Percentiles rank a stretch among this genome's conserved stretches.
Conservation (phyloP, 2,329 filamentous ascomycete genomes). For the Ophiosphaerella narmari region DNA sequence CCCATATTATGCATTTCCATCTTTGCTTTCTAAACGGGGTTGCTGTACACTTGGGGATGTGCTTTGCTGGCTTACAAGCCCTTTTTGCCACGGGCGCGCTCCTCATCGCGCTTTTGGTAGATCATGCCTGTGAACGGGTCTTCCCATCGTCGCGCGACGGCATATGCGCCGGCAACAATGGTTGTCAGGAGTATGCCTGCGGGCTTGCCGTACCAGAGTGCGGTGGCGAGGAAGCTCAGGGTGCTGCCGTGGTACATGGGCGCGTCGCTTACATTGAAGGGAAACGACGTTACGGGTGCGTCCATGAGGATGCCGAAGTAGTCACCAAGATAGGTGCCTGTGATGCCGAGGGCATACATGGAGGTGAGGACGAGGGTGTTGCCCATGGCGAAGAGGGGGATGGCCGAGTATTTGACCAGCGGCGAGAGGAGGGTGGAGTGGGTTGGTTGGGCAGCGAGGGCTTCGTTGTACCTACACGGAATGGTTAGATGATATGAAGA, state of each 20-base stretch:
- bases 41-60: too few species aligned
- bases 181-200: constrained; percentile 78
- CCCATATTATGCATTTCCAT: too few species aligned
- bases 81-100: constrained; percentile 50
- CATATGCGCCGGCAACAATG: constrained; percentile 78
- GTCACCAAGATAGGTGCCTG: constrained; percentile 94
- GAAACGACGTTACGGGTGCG: constrained; percentile 88
- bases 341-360: constrained; percentile 91
- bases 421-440: constrained; percentile 72
- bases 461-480: constrained; percentile 73
- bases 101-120: constrained; percentile 79
- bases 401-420: constrained; percentile 66
- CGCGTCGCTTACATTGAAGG: constrained; percentile 86
- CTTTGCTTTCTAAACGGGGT: too few species aligned
- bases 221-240: constrained; percentile 87
- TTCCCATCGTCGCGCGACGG: constrained; percentile 81
- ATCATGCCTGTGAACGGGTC: constrained; percentile 94
- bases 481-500: constrained; percentile 2
- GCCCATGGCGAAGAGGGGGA: constrained; percentile 72
- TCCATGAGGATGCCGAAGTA: constrained; percentile 99
- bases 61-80: constrained; percentile 11
- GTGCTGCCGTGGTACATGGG: constrained; percentile 98
- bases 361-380: constrained; percentile 86
- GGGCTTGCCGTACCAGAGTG: constrained; percentile 82
- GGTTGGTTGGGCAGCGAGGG: constrained; percentile 75